phyloP scores from a whole-genome alignment of 2,329 filamentous ascomycete genomes.

The Cercospora sp. region DNA sequence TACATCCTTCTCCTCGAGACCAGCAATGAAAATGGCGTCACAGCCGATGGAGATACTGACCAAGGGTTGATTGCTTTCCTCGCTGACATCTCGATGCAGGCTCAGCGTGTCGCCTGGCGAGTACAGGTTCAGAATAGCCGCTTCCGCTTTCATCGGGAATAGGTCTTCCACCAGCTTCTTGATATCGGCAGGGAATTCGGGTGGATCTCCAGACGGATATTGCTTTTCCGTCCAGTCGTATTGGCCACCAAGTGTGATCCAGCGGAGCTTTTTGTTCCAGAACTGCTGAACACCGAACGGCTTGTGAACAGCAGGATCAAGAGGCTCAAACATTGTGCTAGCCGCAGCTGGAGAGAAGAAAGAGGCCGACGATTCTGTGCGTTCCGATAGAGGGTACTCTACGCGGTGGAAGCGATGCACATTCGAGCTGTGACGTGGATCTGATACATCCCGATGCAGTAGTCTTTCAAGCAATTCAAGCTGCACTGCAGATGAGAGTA shows the following conservation, averaged over 20 bases:
- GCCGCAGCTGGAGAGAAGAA: conserved; percentile 53
- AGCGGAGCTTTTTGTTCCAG: conserved; percentile 79
- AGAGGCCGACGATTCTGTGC: conserved; percentile 47
- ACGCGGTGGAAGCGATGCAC: conserved; percentile 80
- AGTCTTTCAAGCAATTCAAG: conserved; percentile 68
- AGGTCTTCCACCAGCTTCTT: conserved; percentile 65
- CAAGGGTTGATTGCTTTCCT: conserved; percentile 74
- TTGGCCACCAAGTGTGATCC: conserved; percentile 92
- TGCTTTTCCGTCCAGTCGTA: conserved; percentile 92
- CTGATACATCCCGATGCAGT: conserved; percentile 74
- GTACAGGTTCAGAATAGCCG: conserved; percentile 93
- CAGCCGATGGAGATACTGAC: conserved; percentile 88
- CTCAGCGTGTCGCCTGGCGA: conserved; percentile 86
- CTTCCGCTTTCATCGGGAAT: conserved; percentile 81
- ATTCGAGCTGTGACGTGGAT: conserved; percentile 78
- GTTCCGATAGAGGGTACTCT: conserved; percentile 55
- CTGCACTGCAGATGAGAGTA: conserved; percentile 72
- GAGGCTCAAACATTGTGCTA: conserved; percentile 52
- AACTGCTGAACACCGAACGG: conserved; percentile 69
- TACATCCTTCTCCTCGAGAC: conserved; percentile 56
- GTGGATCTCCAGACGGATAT: conserved; percentile 70
- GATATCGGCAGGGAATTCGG: conserved; percentile 73
- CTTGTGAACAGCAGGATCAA: conserved; percentile 72
- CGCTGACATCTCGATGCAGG: conserved; percentile 91
- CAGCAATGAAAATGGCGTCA: conserved; percentile 84